Evolutionary conservation across 306 rosid genomes (phyloP), one percentile per base, ranked within the genome.

Genomic region (Lathyrus sativus): DNA sequence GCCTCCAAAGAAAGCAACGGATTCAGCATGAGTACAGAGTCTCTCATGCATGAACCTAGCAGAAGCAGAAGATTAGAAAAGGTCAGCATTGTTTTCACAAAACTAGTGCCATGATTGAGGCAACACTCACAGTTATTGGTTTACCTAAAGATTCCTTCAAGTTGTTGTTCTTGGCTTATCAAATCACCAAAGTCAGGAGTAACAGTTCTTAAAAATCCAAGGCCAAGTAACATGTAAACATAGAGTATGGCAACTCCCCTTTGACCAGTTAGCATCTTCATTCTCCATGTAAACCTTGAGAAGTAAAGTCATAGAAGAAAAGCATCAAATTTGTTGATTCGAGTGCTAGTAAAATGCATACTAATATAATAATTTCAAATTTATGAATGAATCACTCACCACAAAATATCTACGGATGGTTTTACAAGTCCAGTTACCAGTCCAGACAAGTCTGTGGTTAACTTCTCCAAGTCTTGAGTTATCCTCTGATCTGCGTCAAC

Each of bases 251-350:
- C 90, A 76, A 90, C 97, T 71, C 99, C 99, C 81, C 97, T 88
- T 74, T 58, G 93, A 71, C 99, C 99, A 12, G 99, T 93, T 71
- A 93, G 80, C 48, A 93, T 82, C 92, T 90, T 90, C 99, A 93
- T 93, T 82, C 99, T 93, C 99, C 97, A 93, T n/a, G 99, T 93
- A 83, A 93, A 93, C 99, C 99, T 93, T 79, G 19, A 62, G 62
- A 80, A 72, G 49, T 41, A 55, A 56, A 67, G 65, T 19, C 43
- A 56, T 48, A 46, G 18, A 68, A 58, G 68, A 18, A n/a, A 37
- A 31, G 65, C 15, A 62, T 46, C 33, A 53, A 11, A 46, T 59
- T 74, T 71, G 63, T 62, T 62, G 51, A 64, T 65, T 43, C 59
- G 44, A 55, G 74, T 11, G 28, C 60, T 9, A 67, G 28, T 60